Conservation (phyloP, 495 filamentous ascomycete genomes). For the Podospora didyma region DNA sequence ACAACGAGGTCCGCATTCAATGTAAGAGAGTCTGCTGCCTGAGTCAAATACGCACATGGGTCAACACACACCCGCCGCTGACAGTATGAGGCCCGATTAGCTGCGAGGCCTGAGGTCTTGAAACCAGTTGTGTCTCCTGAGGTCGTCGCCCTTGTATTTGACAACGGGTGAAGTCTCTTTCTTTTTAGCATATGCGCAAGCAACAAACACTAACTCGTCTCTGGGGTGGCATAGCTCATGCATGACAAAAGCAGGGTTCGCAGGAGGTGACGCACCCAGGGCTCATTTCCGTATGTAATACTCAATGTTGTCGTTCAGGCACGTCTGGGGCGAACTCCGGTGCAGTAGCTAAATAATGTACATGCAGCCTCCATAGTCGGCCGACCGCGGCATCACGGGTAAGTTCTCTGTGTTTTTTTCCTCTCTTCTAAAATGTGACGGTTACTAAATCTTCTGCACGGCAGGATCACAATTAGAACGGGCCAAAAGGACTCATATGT, state of each 20-base stretch:
- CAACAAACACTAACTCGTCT: no score
- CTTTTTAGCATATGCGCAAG: no score
- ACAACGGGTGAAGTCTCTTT: conserved; percentile 86
- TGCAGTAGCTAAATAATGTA: no score
- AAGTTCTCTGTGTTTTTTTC: conserved; percentile 50
- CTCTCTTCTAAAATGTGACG: neutral
- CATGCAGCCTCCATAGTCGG: conserved; percentile 98
- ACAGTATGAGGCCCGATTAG: no score
- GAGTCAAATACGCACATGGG: no score
- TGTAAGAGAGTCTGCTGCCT: no score
- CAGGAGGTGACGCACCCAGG: conserved; percentile 99
- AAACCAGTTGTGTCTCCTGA: no score
- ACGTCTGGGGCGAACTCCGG: conserved; percentile 19
- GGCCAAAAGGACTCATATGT: conserved; percentile 99
- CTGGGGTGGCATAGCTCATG: conserved; percentile 97
- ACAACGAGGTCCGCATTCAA: no score
- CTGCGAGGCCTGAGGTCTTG: no score
- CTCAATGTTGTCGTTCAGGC: conserved; percentile 67
- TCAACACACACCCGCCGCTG: no score
- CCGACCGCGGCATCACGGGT: conserved; percentile 99
- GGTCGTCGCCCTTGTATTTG: conserved; percentile 99
- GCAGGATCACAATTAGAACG: conserved; percentile 99
- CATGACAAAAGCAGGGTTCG: conserved; percentile 99
- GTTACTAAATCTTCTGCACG: conserved; percentile 18
- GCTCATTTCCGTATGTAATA: conserved; percentile 99